Evolutionary conservation across 371 early-diverging fungal genomes (phyloP), one percentile per base, ranked within the genome.

Genomic region (Parasitella parasitica): DNA sequence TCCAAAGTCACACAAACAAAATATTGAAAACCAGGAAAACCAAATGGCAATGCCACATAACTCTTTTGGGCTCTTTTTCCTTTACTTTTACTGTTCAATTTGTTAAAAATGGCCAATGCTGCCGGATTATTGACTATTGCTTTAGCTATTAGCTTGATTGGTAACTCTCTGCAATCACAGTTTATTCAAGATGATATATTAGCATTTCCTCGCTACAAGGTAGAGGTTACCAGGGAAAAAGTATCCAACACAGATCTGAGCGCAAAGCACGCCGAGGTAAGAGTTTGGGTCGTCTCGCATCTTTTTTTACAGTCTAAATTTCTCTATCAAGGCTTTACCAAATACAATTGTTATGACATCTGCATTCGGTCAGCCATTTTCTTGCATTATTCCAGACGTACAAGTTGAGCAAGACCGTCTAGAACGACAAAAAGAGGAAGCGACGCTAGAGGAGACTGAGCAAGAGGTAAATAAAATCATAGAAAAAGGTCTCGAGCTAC

Each of bases 401-500:
- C 60, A 67, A 24, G 35, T 26, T 11, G 65, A 70, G 36, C 36
- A 59, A 30, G 72, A 60, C 20, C 28, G 55, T 7, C 8, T 59
- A 15, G 50, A 63, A 36, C 30, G 64, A 61, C 51, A 57, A 57
- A 34, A 59, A 22, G 13, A 55, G 18, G 66, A 65, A 39, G 56
- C 38, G 6, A 36, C 56, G 12, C 43, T 57, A 30, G 55, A 65
- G 46, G 67, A 66, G 38, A 69, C 67, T 7, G 72, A 70, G 24
- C 63, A 72, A 20, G 82, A 81, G 27, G 61, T 63, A 16, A 62
- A 66, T 36, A 71, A 64, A 15, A 80, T 73, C 26, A 76, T 88
- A 49, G 72, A 75, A 52, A 76, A 80, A n/a, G 91, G 87, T 5
- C 59, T 87, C 0, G 80, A 85, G 39, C 73, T 89, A 12, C 67